A percentile compares a stretch with the other conserved stretches of the same genome.
Evolutionary conservation across 129 eudicot genomes (phyloP).

Genomic region (Chrysanthemum makinoi): DNA sequence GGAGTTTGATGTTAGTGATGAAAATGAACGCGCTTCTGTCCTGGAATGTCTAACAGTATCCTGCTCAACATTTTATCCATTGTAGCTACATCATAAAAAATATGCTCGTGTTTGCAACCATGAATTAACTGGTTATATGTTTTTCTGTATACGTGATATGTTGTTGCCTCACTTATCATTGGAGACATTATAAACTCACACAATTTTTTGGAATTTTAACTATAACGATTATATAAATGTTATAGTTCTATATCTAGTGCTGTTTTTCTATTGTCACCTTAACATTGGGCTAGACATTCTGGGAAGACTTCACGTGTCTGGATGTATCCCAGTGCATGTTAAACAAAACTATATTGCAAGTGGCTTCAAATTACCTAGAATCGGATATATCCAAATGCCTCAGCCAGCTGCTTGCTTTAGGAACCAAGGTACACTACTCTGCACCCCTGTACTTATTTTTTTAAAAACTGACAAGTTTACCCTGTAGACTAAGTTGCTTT

Average conservation of each 20-base stretch:
- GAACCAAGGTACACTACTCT: constrained; percentile 50
- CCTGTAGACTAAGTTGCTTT: constrained; percentile 15
- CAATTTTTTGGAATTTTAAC: too few species aligned
- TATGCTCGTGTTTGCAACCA: too few species aligned
- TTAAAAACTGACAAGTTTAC: constrained; percentile 1
- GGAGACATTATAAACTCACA: too few species aligned
- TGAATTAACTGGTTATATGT: too few species aligned
- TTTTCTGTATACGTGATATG: too few species aligned
- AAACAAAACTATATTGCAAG: constrained; percentile 77
- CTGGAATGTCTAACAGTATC: constrained; percentile 71
- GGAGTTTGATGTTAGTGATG: constrained; percentile 45
- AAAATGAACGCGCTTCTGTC: constrained; percentile 45
- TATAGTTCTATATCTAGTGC: not conserved
- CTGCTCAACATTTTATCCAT: not conserved
- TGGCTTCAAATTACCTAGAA: constrained; percentile 64
- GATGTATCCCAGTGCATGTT: constrained; percentile 85
- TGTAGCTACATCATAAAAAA: too few species aligned
- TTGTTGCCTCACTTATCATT: too few species aligned
- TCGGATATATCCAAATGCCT: constrained; percentile 50
- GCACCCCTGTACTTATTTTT: not conserved
- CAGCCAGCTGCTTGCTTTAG: constrained; percentile 54
- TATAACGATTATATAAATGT: constrained; percentile 2
- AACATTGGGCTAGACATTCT: constrained; percentile 56
- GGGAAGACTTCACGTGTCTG: constrained; percentile 97
- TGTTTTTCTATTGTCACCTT: constrained; percentile 33